Base-by-base conservation (phyloP, 805 yeast genomes). In the Ogataea pilisensis region DNA sequence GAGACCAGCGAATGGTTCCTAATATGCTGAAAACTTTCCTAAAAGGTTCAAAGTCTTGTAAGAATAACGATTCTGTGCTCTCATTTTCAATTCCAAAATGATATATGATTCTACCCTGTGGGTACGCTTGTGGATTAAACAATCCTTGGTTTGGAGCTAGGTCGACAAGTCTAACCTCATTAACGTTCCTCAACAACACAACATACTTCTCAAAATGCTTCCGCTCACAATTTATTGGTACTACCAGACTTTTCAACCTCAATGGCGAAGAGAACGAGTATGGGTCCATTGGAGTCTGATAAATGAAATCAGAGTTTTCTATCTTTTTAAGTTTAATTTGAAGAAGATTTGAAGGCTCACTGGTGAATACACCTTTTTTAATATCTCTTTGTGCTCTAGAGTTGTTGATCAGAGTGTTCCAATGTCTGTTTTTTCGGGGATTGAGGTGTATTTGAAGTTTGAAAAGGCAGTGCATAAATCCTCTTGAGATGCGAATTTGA, bases 21-120 rank as follows among this genome's bases (percentile, higher is more conserved):
- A 75, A 35, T 5, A 82, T 79, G 7, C 82, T 70, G 50, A 87
- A 76, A 0, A 85, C 78, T 55, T 88, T 87, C 38, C 97, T 65
- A 61, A 76, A 88, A 1, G 96, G 95, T 63, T 93, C 97, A 48
- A 91, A 79, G 60, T 91, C 98, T 50, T 84, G 86, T 31, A 91
- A 66, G 39, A 84, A 81, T 6, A 80, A 62, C 21, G 83, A 72
- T 18, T 52, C 60, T 0, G 48, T 19, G 34, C 54, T 60, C 31
- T 77, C 80, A n/a, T 69, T 70, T 41, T 77, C 82, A 1, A 73
- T 66, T 6, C 64, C 54, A 48, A 78, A 78, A 41, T 80, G 80
- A 54, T 75, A 85, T 12, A 80, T 59, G 1, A 91, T 61, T 37
- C 82, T 65, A 0, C 98, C 98, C 37, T 73, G 72, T 1, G 97